These are phyloP conservation scores for Podaxis pistillaris DNA, from an alignment of 768 basidiomycete genomes.

Conservation along the genomic window DNA sequence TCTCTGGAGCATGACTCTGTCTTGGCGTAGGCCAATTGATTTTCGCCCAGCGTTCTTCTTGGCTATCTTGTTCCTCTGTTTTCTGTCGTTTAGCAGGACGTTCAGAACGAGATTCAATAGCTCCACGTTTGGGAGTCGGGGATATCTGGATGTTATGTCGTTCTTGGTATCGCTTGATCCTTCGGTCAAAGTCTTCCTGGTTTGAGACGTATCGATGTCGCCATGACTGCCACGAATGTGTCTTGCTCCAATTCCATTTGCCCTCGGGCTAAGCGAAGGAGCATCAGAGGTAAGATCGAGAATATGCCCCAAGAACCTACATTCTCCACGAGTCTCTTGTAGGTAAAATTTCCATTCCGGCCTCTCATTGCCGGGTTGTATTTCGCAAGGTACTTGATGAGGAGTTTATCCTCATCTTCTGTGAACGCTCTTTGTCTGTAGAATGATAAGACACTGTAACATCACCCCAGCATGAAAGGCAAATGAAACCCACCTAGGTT, in stretches of 20 bases:
- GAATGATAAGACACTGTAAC: not conserved
- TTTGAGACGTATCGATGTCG: constrained; percentile 57
- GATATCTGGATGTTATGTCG: not conserved
- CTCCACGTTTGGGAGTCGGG: not conserved
- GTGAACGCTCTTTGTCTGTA: constrained; percentile 29
- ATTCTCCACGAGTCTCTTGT: constrained; percentile 40
- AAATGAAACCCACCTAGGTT: not conserved
- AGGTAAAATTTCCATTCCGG: constrained; percentile 47
- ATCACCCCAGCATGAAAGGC: too few species aligned
- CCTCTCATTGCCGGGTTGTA: constrained; percentile 39
- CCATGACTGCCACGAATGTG: constrained; percentile 64
- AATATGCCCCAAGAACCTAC: constrained; percentile 28
- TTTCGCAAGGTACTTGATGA: constrained; percentile 48
- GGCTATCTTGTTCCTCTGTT: not conserved
- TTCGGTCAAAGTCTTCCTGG: constrained; percentile 34
- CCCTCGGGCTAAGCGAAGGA: constrained; percentile 29
- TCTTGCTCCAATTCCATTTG: constrained; percentile 50
- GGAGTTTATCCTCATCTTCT: constrained; percentile 37
- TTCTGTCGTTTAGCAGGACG: constrained; percentile 11
- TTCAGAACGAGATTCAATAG: not conserved
- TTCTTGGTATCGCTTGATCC: constrained; percentile 39
- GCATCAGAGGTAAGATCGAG: not conserved
- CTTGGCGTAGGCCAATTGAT: not conserved
- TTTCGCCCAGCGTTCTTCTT: not conserved
- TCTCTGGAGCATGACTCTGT: not conserved